Percentiles rank a stretch among this genome's conserved stretches.
Conservation (phyloP, 2,329 filamentous ascomycete species). For the Raffaelea albimanens region DNA sequence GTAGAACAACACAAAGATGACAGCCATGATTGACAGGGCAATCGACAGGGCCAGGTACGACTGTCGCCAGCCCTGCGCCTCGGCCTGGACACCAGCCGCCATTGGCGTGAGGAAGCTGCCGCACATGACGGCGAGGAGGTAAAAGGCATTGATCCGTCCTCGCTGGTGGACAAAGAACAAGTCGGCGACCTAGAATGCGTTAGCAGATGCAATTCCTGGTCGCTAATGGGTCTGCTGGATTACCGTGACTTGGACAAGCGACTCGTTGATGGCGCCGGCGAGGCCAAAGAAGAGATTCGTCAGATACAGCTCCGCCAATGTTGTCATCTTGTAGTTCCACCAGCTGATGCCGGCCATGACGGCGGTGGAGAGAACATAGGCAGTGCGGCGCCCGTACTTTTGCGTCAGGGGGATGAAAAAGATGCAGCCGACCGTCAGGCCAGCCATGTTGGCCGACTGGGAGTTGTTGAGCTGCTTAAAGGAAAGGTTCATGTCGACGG, state of each 20-base stretch:
- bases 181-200: background rate
- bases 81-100: background rate
- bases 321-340: background rate
- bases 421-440: background rate
- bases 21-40: background rate
- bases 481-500: background rate
- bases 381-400: background rate
- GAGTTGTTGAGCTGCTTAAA: background rate
- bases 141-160: background rate
- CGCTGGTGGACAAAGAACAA: background rate
- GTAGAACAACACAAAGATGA: background rate
- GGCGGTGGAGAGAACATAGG: background rate
- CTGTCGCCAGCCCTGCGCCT: background rate
- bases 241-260: background rate
- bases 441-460: background rate
- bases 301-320: background rate
- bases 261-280: background rate
- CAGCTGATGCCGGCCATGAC: background rate
- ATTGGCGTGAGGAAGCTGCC: background rate
- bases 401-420: background rate
- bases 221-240: too few species aligned
- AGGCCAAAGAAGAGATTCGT: background rate
- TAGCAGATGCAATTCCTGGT: too few species aligned
- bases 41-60: background rate
- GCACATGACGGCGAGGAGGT: background rate